Percentiles rank a stretch among this genome's conserved stretches.
phyloP scores from a whole-genome alignment of 495 filamentous ascomycete species.

The Penicillium daleae region DNA sequence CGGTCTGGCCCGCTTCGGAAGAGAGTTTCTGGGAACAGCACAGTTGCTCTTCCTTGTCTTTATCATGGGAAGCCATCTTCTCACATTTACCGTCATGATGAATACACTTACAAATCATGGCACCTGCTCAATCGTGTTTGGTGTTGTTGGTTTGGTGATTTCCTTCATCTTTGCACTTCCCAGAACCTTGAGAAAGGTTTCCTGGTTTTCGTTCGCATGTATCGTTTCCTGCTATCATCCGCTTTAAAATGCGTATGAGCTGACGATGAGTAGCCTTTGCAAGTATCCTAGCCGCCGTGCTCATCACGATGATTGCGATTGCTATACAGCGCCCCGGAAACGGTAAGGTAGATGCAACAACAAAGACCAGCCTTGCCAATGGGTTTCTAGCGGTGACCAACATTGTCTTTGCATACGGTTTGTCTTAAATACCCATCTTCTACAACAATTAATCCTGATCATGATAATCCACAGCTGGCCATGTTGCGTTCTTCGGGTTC shows the following conservation, averaged over 20 bases:
- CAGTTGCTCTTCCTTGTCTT: slow-evolving; percentile 70
- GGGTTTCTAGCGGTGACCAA: slow-evolving; percentile 28
- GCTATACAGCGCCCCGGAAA: slow-evolving; percentile 38
- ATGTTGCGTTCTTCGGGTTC: slow-evolving; percentile 69
- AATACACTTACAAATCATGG: slow-evolving; percentile 62
- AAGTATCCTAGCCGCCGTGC: slow-evolving; percentile 65
- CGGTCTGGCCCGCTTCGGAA: slow-evolving; percentile 56
- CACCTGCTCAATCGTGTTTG: slow-evolving; percentile 66
- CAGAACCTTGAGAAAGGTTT: slow-evolving; percentile 57
- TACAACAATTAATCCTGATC: neutral
- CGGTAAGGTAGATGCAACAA: slow-evolving; percentile 17
- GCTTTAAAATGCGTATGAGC: neutral
- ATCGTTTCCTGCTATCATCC: neutral
- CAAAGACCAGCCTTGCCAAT: slow-evolving; percentile 17
- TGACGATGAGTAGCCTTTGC: slow-evolving; percentile 43
- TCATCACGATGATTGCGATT: slow-evolving; percentile 68
- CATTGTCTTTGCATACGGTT: slow-evolving; percentile 39
- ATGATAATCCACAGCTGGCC: slow-evolving; percentile 32
- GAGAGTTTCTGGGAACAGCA: slow-evolving; percentile 61
- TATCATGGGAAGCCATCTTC: slow-evolving; percentile 71
- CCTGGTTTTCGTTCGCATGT: slow-evolving; percentile 60
- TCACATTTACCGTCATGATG: slow-evolving; percentile 65
- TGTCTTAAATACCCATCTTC: neutral
- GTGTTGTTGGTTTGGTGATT: slow-evolving; percentile 61
- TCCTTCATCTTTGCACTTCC: slow-evolving; percentile 64